Evolutionary conservation across 202 grass and related monocot species (phyloP), one percentile per base, ranked within the genome.

Genomic region (Setaria italica): DNA sequence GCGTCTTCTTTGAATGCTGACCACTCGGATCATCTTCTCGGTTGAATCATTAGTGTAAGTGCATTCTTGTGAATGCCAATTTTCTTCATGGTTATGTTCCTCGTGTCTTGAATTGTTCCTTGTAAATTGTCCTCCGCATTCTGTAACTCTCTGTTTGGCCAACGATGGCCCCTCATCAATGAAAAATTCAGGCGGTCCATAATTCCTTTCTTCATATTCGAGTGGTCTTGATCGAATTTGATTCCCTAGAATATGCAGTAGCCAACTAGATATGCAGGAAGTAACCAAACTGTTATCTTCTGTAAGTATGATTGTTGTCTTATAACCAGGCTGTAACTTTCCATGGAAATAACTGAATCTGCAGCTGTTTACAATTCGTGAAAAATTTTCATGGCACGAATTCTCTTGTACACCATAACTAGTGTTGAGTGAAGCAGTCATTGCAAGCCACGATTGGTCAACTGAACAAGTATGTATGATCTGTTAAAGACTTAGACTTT

Each of bases 391-490:
- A 21, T 47, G 41, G 39, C 53, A 60, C 13, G 25, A 39, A 64
- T 7, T 80, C 4, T 85, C 53, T 60, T 50, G 3, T 47, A 67
- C 29, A 54, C 12, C 7, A 33, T 81, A 60, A 3, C 17, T 54
- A 45, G 53, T 80, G 77, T 81, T 77, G 55, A 82, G 78, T 85
- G 46, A 70, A 80, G 7, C 76, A 58, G 53, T 29, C 29, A 29
- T 57, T 86, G 34, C 37, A 82, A 65, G 77, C 53, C 70, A 89
- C 53, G 29, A 79, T 48, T 7, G 72, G 46, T 85, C 82, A 85
- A 77, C 17, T 33, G n/a, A 62, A 54, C 12, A 19, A 34, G 63
- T 49, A 11, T 10, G 30, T 80, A 51, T 62, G 37, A 45, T 51
- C 15, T 74, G 69, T 68, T 63, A 57, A 71, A 81, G 54, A 29